Conservation (phyloP, 768 basidiomycete species). For the Cytidiella melzeri region DNA sequence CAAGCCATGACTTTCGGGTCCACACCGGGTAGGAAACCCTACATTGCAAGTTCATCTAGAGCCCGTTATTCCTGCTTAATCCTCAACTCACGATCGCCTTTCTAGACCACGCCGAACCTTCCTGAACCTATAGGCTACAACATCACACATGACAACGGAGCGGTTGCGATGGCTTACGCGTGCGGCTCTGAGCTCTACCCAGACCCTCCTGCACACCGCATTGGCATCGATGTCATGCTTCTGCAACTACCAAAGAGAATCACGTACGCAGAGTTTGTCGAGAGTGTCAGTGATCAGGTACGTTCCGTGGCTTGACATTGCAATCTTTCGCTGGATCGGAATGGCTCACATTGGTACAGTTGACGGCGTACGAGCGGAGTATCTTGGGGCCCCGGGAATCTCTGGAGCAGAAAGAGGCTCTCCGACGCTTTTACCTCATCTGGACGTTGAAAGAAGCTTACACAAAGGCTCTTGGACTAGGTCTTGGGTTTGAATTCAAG, state of each 20-base stretch:
- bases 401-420: constrained; percentile 40
- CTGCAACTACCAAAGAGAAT: constrained; percentile 54
- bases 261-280: constrained; percentile 54
- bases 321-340: neutral
- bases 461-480: constrained; percentile 80
- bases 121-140: constrained; percentile 58
- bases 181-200: constrained; percentile 31
- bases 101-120: constrained; percentile 12
- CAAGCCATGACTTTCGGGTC: constrained; percentile 43
- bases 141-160: constrained; percentile 71
- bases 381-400: constrained; percentile 29
- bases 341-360: no score
- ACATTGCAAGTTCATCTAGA: constrained; percentile 43
- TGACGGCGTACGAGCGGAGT: constrained; percentile 33
- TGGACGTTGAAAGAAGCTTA: constrained; percentile 94
- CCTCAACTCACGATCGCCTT: neutral
- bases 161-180: constrained; percentile 61
- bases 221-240: constrained; percentile 84
- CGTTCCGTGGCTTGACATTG: constrained; percentile 9
- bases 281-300: constrained; percentile 62
- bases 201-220: constrained; percentile 46
- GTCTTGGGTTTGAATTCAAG: constrained; percentile 76
- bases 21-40: constrained; percentile 72
- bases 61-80: neutral
- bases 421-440: constrained; percentile 70